Evolutionary conservation across 352 stramenopile genomes (phyloP), one percentile per base, ranked within the genome.

Genomic region (Phytophthora parvispora): DNA sequence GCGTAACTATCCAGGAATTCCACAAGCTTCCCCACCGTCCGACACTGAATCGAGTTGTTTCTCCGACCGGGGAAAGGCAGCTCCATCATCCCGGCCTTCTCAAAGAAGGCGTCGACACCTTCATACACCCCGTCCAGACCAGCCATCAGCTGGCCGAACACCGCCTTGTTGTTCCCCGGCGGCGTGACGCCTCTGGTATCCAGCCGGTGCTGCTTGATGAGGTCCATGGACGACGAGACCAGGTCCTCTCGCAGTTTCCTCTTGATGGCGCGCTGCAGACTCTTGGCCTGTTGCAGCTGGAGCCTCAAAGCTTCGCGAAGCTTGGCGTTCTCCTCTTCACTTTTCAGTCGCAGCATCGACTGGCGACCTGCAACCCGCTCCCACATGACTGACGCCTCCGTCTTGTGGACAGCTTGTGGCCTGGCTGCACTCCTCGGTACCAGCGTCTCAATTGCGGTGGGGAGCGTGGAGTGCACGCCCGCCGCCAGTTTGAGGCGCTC

Each of bases 1-100:
- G 63, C 32, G 10, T 75, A 72, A 27, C n/a, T 64, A 27, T 75
- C 62, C 20, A 72, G 22, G 29, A 75, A 75, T 12, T 75, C 53
- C 22, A 72, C 56, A 28, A 61, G 64, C 22, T 63, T 15, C 0
- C 56, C 62, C 7, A 27, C 64, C 0, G 28, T 10, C 40, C 6
- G 15, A 36, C 5, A 22, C 15, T 1, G 8, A 52, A 10, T 57
- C 49, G 18, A 60, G 16, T 68, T 56, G 12, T 63, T 75, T 55
- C 18, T 72, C 15, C 67, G 48, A 3, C 50, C 68, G 43, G 62
- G 62, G 31, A 62, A 75, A 1, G 51, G 25, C 20, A 75, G 34
- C 1, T 49, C 36, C 5, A 49, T 20, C 62, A 72, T 72, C 12
- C 56, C 57, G 0, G 9, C 20, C 1, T 53, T 18, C 13, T 59